Percentiles rank a stretch among this genome's conserved stretches.
phyloP scores from a whole-genome alignment of 192 early-diverging fungal species.

The Coemansia sp. region DNA sequence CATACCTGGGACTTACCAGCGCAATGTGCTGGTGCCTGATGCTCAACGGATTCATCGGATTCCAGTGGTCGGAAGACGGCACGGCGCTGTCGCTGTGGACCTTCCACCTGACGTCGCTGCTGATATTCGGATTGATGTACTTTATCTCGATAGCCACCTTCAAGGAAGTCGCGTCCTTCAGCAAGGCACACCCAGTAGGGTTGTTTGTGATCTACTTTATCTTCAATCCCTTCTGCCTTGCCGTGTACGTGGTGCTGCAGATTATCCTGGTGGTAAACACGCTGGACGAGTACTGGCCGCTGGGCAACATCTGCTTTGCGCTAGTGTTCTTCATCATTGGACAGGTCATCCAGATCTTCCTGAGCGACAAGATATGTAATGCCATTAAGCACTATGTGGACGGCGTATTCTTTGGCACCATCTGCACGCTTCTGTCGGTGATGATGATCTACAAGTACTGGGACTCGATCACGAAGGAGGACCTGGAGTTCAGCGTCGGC shows the following conservation, averaged over 20 bases:
- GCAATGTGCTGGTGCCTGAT: slow-evolving; percentile 91
- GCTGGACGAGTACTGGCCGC: slow-evolving; percentile 94
- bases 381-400: slow-evolving; percentile 93
- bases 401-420: slow-evolving; percentile 95
- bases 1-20: slow-evolving; percentile 77
- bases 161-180: slow-evolving; percentile 62
- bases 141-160: slow-evolving; percentile 86
- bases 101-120: slow-evolving; percentile 79
- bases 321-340: slow-evolving; percentile 85
- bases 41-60: slow-evolving; percentile 93
- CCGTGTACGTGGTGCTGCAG: slow-evolving; percentile 87
- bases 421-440: slow-evolving; percentile 85
- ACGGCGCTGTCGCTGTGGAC: slow-evolving; percentile 93
- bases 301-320: slow-evolving; percentile 91
- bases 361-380: slow-evolving; percentile 81
- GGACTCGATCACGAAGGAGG: slow-evolving; percentile 99
- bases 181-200: slow-evolving; percentile 61
- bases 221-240: slow-evolving; percentile 75
- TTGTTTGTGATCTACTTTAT: slow-evolving; percentile 89
- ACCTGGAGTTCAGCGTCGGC: slow-evolving; percentile 87
- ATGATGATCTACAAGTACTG: slow-evolving; percentile 99
- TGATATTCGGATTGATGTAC: slow-evolving; percentile 77
- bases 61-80: slow-evolving; percentile 97
- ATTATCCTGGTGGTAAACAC: slow-evolving; percentile 93
- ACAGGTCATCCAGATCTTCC: slow-evolving; percentile 77